Evolutionary conservation across 106 monocot species (phyloP).

Genomic region (Vanilla planifolia): DNA sequence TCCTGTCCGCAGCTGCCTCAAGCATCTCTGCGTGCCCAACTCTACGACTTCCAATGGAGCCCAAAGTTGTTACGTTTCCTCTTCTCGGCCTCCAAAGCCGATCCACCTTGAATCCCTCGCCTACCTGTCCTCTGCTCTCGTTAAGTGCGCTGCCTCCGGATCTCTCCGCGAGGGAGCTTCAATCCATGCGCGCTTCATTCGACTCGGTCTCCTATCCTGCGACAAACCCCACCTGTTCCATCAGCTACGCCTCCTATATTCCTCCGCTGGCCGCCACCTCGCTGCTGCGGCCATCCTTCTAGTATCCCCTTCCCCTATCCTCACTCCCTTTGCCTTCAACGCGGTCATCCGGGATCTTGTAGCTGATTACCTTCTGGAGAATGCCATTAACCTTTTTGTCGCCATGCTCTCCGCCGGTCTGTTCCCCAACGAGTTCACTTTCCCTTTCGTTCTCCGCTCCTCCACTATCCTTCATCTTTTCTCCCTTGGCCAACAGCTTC

Average conservation of each 20-base stretch:
- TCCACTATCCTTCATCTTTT: constrained; percentile 20
- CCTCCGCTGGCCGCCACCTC: constrained; percentile 6
- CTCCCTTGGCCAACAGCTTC: constrained; percentile 38
- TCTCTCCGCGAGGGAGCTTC: constrained; percentile 10
- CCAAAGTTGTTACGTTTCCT: background rate
- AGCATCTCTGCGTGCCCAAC: too few species aligned
- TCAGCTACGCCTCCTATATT: constrained; percentile 24
- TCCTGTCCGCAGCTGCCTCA: background rate
- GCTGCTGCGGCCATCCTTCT: constrained; percentile 13
- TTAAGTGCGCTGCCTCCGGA: background rate
- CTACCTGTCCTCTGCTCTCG: constrained; percentile 8
- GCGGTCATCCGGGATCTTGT: constrained; percentile 34
- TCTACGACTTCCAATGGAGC: background rate
- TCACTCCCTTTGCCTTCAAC: constrained; percentile 25
- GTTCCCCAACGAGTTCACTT: constrained; percentile 36
- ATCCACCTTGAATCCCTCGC: background rate
- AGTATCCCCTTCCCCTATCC: constrained; percentile 4
- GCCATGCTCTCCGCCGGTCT: constrained; percentile 13
- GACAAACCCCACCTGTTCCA: constrained; percentile 5
- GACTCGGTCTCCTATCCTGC: constrained; percentile 9
- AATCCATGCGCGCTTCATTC: constrained; percentile 24
- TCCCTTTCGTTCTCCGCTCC: constrained; percentile 52
- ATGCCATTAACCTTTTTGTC: constrained; percentile 25
- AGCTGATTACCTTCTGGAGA: constrained; percentile 16
- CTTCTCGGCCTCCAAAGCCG: background rate